Percentiles rank a stretch among this genome's conserved stretches.
Evolutionary conservation across 176 grass and related monocot species (phyloP).

Genomic region (Aegilops bicornis): DNA sequence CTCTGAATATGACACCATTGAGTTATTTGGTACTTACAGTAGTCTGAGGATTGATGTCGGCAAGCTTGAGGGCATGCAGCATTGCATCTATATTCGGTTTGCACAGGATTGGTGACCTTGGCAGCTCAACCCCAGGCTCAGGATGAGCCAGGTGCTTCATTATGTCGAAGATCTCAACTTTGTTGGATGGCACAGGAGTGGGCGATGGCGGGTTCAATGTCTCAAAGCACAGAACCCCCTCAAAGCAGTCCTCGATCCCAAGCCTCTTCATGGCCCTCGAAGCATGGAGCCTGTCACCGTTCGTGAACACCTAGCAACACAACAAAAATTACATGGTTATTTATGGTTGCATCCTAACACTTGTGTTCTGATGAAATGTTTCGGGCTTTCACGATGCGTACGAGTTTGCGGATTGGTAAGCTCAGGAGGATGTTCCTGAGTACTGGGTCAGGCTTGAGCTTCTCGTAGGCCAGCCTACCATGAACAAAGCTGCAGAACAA

Average conservation of each 20-base stretch:
- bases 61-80: slow-evolving; percentile 62
- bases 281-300: slow-evolving; percentile 73
- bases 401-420: slow-evolving; percentile 84
- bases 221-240: slow-evolving; percentile 85
- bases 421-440: slow-evolving; percentile 75
- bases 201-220: slow-evolving; percentile 56
- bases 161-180: slow-evolving; percentile 66
- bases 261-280: slow-evolving; percentile 73
- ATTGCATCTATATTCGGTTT: slow-evolving; percentile 82
- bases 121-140: slow-evolving; percentile 46
- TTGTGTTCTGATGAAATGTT: not conserved
- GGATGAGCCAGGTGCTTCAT: slow-evolving; percentile 55
- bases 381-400: slow-evolving; percentile 10
- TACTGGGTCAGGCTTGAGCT: slow-evolving; percentile 70
- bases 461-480: slow-evolving; percentile 74
- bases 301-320: slow-evolving; percentile 71
- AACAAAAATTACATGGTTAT: not conserved
- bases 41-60: slow-evolving; percentile 62
- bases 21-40: slow-evolving; percentile 52
- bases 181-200: not conserved
- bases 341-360: not conserved
- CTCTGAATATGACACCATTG: not conserved
- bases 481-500: slow-evolving; percentile 75
- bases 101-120: slow-evolving; percentile 71
- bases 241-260: slow-evolving; percentile 83